phyloP scores from a whole-genome alignment of 2,329 filamentous ascomycete genomes.

The Cercospora sojina region DNA sequence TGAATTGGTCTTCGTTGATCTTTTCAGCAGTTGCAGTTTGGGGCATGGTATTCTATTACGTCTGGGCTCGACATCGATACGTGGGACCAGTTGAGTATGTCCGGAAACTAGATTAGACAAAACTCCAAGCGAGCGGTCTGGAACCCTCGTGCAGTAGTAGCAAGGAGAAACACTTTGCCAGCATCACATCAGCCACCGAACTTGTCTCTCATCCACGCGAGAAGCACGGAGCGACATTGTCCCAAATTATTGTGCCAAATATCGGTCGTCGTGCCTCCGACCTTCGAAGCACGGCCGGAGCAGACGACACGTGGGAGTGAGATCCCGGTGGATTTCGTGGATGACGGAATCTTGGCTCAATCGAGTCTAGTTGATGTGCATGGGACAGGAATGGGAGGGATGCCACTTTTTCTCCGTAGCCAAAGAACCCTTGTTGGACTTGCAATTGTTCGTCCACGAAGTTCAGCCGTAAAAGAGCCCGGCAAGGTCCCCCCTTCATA shows the following conservation, averaged over 20 bases:
- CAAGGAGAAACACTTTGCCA: neutral
- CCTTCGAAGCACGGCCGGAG: neutral
- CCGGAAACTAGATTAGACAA: constrained; percentile 19
- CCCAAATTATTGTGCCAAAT: neutral
- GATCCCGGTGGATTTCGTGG: neutral
- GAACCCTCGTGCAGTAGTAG: neutral
- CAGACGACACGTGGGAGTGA: neutral
- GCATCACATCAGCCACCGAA: neutral
- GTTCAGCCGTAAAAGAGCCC: neutral
- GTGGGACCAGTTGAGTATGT: constrained; percentile 27
- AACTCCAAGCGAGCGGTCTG: neutral
- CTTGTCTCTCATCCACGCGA: neutral
- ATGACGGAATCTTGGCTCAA: constrained; percentile 1
- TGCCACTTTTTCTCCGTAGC: neutral
- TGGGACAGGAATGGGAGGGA: neutral
- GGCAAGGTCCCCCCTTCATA: neutral
- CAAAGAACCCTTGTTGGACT: neutral
- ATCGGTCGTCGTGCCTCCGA: neutral
- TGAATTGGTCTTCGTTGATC: constrained; percentile 31
- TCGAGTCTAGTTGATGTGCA: constrained; percentile 2
- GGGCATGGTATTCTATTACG: constrained; percentile 22
- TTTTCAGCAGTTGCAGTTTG: constrained; percentile 24
- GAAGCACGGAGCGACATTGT: constrained; percentile 1
- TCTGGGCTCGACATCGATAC: constrained; percentile 23
- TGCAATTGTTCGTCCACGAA: neutral